Evolutionary conservation across 2,329 filamentous ascomycete species (phyloP).

Genomic region (Pezicula radicicola): DNA sequence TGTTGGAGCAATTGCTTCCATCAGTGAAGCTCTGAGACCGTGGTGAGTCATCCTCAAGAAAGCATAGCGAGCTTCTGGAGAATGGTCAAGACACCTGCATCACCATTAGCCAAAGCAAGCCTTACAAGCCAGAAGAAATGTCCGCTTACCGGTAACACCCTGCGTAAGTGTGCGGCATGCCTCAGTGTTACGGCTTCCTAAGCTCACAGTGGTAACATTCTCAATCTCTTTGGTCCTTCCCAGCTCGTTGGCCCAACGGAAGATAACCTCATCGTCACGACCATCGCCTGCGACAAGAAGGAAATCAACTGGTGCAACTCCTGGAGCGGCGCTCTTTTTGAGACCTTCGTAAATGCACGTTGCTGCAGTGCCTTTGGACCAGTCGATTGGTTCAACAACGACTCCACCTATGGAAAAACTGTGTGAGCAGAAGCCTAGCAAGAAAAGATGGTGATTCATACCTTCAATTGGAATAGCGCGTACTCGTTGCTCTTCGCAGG

Average conservation of each 20-base stretch:
- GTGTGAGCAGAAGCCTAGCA: slow-evolving; percentile 2
- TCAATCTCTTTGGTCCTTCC: slow-evolving; percentile 54
- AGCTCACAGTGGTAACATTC: slow-evolving; percentile 78
- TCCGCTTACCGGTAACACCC: slow-evolving; percentile 81
- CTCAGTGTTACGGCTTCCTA: slow-evolving; percentile 85
- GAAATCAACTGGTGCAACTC: slow-evolving; percentile 64
- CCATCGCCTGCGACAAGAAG: slow-evolving; percentile 87
- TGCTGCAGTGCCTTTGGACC: slow-evolving; percentile 84
- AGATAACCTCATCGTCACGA: slow-evolving; percentile 89
- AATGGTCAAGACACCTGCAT: slow-evolving; percentile 39
- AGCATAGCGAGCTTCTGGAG: slow-evolving; percentile 37
- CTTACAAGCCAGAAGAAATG: background rate
- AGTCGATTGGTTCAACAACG: slow-evolving; percentile 80
- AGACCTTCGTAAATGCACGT: slow-evolving; percentile 66
- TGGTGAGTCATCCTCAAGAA: slow-evolving; percentile 3
- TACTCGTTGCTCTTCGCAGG: slow-evolving; percentile 78
- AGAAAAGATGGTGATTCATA: slow-evolving; percentile 5
- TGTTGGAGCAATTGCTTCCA: no score
- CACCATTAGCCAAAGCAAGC: background rate
- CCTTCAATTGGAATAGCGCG: slow-evolving; percentile 77
- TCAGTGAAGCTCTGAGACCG: background rate
- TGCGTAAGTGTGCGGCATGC: slow-evolving; percentile 83
- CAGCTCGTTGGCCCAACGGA: slow-evolving; percentile 87
- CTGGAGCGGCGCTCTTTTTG: slow-evolving; percentile 33
- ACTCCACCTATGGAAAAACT: slow-evolving; percentile 51